Base-by-base conservation (phyloP, 208 protist species). In the Trypanosoma theileri region DNA sequence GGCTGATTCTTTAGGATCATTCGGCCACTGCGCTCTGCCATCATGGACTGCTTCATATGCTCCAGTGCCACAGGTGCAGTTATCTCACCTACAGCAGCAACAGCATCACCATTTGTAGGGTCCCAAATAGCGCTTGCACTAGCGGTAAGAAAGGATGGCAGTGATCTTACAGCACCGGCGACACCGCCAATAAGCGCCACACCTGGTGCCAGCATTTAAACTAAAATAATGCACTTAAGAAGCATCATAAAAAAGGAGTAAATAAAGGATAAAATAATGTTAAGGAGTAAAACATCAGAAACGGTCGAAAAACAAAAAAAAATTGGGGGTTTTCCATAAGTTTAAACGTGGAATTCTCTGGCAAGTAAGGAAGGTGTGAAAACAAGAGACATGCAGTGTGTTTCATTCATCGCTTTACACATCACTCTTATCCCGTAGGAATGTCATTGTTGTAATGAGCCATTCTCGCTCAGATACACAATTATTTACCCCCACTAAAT, bases 81-180 rank as follows among this genome's bases (percentile, higher is more conserved):
- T 11, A 92, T 71, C 80, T 95, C 89, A 35, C 86, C 89, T 2
- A 95, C 86, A 21, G 83, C 78, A 16, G 86, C 73, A 46, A 91
- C 86, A 24, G 80, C 86, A 52, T 74, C 81, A 0, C 56, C 86
- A 62, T 91, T 69, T 17, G 75, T 84, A 4, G 89, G 89, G 57
- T 95, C 81, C 28, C 74, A 71, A 53, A 91, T 89, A 9, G 89
- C 86, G 22, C 65, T 75, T 2, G 75, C 41, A 54, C 83, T 91
- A 45, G 86, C 70, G 17, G 77, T 77, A 8, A 79, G 75, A 56
- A 95, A 89, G 26, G 79, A 71, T 22, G 71, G 75, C 26, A 77
- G 59, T 24, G 84, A 63, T 8, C 66, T 65, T 4, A 53, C 75
- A 6, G 75, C 78, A 0, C 73, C 52, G 10, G 69, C 62, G 13